These are phyloP conservation scores for Penicillium riverlandense DNA, from an alignment of 495 filamentous ascomycete genomes.

Conservation along the genomic window DNA sequence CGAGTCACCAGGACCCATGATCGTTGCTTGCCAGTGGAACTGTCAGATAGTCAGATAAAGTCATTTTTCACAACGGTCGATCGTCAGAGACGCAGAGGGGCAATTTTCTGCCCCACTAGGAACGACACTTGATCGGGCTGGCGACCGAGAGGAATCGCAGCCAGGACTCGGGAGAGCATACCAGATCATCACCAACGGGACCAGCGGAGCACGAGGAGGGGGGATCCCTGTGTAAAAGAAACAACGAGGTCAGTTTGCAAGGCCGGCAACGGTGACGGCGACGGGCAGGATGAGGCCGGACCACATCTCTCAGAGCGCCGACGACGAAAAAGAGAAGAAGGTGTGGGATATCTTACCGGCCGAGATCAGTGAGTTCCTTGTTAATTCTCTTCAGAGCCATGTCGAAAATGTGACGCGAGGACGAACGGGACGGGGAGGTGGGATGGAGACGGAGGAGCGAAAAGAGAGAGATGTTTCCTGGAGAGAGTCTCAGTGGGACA, in stretches of 20 bases:
- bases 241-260: neutral
- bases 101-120: no score
- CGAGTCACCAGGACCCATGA: constrained; percentile 98
- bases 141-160: neutral
- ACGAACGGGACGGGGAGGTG: constrained; percentile 2
- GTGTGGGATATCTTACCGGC: constrained; percentile 61
- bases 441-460: neutral
- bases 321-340: no score
- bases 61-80: no score
- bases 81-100: no score
- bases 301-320: no score
- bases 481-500: neutral
- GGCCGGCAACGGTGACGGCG: constrained; percentile 1
- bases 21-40: constrained; percentile 99
- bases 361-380: constrained; percentile 99
- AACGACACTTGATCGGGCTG: no score
- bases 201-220: constrained; percentile 98
- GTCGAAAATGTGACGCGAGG: constrained; percentile 27
- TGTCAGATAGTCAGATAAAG: constrained; percentile 24
- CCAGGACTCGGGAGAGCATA: constrained; percentile 44
- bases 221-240: constrained; percentile 51
- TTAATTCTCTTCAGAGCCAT: constrained; percentile 99
- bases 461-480: neutral
- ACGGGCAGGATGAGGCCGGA: no score
- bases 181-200: constrained; percentile 93